These are phyloP conservation scores for Ricinus communis DNA, from an alignment of 345 rosid genomes.

Conservation along the genomic window DNA sequence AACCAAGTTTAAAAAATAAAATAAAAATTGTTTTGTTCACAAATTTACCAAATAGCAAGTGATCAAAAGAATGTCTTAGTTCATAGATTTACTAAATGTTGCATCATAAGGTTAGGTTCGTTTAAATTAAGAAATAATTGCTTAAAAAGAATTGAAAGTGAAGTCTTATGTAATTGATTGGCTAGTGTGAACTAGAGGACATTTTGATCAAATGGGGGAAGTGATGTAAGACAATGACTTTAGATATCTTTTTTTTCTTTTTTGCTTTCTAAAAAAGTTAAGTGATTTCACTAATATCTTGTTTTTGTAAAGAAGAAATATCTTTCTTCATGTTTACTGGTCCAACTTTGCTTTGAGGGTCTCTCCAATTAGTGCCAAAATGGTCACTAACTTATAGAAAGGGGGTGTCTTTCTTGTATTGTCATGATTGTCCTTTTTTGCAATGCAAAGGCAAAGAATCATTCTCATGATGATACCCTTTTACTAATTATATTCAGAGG, in stretches of 20 bases:
- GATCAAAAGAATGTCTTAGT: background rate
- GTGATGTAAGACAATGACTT: slow-evolving; percentile 20
- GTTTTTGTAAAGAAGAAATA: background rate
- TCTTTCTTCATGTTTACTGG: background rate
- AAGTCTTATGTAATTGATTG: background rate
- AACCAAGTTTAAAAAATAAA: background rate
- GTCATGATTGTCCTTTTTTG: background rate
- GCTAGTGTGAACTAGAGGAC: slow-evolving; percentile 9
- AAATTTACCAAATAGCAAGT: background rate
- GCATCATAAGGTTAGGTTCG: background rate
- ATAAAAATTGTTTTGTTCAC: background rate
- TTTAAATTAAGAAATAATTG: slow-evolving; percentile 8
- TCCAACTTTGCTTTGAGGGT: background rate
- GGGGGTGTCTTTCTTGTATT: background rate
- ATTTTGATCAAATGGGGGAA: background rate
- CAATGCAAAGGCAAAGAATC: background rate
- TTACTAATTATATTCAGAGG: too few relatives aligned
- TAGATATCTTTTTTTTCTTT: slow-evolving; percentile 7
- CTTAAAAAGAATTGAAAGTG: slow-evolving; percentile 19
- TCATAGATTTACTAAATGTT: background rate
- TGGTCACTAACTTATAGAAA: background rate
- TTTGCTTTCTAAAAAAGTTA: slow-evolving; percentile 17
- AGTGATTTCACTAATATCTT: background rate
- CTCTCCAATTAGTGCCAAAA: background rate
- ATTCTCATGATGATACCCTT: too few relatives aligned